phyloP scores from a whole-genome alignment of 1,284 basidiomycete species.

The Grifola frondosa region DNA sequence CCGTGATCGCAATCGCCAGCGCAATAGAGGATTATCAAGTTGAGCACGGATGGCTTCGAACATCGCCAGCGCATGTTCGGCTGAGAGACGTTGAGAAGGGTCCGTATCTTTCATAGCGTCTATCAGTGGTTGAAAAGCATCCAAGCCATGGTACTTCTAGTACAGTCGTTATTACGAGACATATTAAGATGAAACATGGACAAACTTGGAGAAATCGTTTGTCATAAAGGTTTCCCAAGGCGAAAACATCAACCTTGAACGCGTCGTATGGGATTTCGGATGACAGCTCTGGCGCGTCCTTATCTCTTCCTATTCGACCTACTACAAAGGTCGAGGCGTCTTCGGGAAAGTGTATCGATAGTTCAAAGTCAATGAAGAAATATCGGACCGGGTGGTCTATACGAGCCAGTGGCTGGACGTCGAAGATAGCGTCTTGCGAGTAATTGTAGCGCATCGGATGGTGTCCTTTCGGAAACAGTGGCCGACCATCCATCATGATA shows the following conservation, averaged over 20 bases:
- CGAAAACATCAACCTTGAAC: constrained; percentile 28
- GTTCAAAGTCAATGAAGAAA: constrained; percentile 30
- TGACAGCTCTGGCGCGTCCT: constrained; percentile 28
- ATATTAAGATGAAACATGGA: background rate
- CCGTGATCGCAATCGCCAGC: constrained; percentile 13
- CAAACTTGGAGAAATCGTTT: constrained; percentile 13
- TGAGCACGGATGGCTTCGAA: constrained; percentile 1
- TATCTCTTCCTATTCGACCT: constrained; percentile 11
- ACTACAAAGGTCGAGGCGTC: constrained; percentile 5
- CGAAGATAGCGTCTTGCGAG: constrained; percentile 10
- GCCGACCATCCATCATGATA: constrained; percentile 31
- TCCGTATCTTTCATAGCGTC: constrained; percentile 18
- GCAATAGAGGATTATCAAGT: constrained; percentile 1
- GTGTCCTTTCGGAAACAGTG: constrained; percentile 25
- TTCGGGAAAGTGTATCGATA: constrained; percentile 15
- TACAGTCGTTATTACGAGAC: no score
- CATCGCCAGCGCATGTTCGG: constrained; percentile 8
- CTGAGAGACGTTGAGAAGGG: constrained; percentile 18
- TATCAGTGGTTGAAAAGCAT: constrained; percentile 23
- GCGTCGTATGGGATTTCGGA: constrained; percentile 25
- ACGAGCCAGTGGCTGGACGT: constrained; percentile 6
- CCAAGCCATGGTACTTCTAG: constrained; percentile 22
- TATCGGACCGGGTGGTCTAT: constrained; percentile 19
- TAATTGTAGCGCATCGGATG: constrained; percentile 21
- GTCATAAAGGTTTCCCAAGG: constrained; percentile 21